Percentiles rank a stretch among this genome's conserved stretches.
These are phyloP conservation scores for Kwoniella pini DNA, from an alignment of 768 basidiomycete species.

Conservation along the genomic window DNA sequence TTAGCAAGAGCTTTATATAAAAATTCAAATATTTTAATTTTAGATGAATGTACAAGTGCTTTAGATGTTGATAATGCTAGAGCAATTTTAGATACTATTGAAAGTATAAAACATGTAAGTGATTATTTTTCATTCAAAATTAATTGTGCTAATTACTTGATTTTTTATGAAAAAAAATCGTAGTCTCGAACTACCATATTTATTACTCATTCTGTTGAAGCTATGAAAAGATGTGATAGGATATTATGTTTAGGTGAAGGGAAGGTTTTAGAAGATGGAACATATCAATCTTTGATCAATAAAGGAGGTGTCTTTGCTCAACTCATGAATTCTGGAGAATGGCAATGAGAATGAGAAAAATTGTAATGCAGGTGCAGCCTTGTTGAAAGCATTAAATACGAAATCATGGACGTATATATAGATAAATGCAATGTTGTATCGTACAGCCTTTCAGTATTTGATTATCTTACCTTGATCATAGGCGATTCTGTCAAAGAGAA, in stretches of 20 bases:
- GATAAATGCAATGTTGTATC: too few relatives aligned
- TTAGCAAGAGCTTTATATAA: conserved; percentile 88
- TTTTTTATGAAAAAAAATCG: too few relatives aligned
- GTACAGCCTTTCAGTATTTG: too few relatives aligned
- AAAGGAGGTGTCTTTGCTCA: conserved; percentile 71
- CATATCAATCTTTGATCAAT: conserved; percentile 69
- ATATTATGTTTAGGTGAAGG: conserved; percentile 81
- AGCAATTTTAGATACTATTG: conserved; percentile 76
- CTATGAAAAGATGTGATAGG: conserved; percentile 90
- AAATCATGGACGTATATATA: too few relatives aligned
- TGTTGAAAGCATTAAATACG: too few relatives aligned
- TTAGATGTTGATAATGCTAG: conserved; percentile 82
- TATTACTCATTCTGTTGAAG: conserved; percentile 86
- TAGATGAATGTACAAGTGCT: conserved; percentile 95
- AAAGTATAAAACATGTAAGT: conserved; percentile 62
- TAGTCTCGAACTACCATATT: conserved; percentile 72
- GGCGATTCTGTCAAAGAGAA: too few relatives aligned
- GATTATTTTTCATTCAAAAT: background rate
- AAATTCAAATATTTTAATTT: conserved; percentile 69
- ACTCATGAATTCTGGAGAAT: conserved; percentile 77
- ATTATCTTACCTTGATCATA: too few relatives aligned
- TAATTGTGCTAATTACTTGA: background rate
- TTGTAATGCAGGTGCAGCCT: too few relatives aligned
- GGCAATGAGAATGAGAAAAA: too few relatives aligned
- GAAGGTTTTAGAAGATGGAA: conserved; percentile 72